A percentile compares a stretch with the other conserved stretches of the same genome.
Evolutionary conservation across 1,139 yeast species (phyloP).

Genomic region (Saccharomyces hybrid): DNA sequence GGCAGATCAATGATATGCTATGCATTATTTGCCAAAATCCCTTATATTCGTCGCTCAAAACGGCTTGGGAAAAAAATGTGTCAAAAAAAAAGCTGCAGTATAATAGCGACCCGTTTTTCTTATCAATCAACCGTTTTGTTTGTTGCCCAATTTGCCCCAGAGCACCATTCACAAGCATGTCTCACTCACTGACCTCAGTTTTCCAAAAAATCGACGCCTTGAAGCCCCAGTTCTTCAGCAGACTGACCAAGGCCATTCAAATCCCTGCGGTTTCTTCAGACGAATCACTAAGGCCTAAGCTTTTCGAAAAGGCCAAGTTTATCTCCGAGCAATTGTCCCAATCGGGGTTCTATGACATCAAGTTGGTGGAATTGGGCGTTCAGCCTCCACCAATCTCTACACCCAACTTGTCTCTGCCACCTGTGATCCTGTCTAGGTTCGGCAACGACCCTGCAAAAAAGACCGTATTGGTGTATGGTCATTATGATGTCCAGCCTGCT

Average conservation of each 20-base stretch:
- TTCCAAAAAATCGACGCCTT: slow-evolving; percentile 61
- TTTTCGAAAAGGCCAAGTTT: slow-evolving; percentile 77
- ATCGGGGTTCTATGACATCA: slow-evolving; percentile 76
- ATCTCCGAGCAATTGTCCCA: slow-evolving; percentile 56
- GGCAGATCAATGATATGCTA: background rate
- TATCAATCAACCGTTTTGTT: background rate
- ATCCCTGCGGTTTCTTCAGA: slow-evolving; percentile 95
- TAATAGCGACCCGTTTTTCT: background rate
- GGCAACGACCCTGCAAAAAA: slow-evolving; percentile 77
- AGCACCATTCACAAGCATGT: background rate
- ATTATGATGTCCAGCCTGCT: slow-evolving; percentile 98
- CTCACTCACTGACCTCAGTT: slow-evolving; percentile 5
- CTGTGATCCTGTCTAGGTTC: slow-evolving; percentile 79
- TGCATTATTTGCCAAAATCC: background rate
- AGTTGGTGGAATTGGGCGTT: slow-evolving; percentile 70
- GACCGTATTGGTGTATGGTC: slow-evolving; percentile 88
- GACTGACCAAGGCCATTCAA: slow-evolving; percentile 74
- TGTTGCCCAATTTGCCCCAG: background rate
- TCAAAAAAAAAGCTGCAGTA: background rate
- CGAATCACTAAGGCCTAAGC: slow-evolving; percentile 77
- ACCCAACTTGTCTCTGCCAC: slow-evolving; percentile 69
- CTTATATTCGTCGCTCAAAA: background rate
- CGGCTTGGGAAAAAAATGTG: background rate
- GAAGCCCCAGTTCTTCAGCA: slow-evolving; percentile 58
- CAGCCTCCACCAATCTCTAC: slow-evolving; percentile 82